Evolutionary conservation across 2,329 filamentous ascomycete species (phyloP), one percentile per base, ranked within the genome.

Genomic region (Hymenoscyphus occultus): DNA sequence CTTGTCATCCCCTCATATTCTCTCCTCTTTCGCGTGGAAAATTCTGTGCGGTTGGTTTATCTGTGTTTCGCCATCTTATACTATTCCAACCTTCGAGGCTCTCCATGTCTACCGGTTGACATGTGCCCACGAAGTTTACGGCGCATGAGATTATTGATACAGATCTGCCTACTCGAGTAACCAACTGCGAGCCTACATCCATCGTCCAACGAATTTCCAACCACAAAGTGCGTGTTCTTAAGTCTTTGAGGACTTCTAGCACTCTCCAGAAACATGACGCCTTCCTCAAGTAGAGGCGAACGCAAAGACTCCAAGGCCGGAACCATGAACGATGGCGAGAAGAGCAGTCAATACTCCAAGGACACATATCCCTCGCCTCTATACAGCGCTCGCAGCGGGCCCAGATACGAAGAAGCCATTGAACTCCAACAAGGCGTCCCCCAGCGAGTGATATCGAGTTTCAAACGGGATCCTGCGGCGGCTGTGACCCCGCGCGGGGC

Each of bases 401-500:
- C 69, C 32, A 71, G 64, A 32, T 72, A 73, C 42, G 71, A 71
- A 48, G 68, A 69, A 58, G 69, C 66, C 12, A 70, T 65, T 1
- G 64, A 68, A 51, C 54, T 71, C 9, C 59, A 62, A 13, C 68
- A 65, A 59, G 61, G 62, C 22, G 31, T 68, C 7, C 64, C 61
- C 5, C 64, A 66, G n/a, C 67, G 70, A 5, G 42, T 75, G 3
- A 51, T 71, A 2, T 68, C 74, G 22, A 72, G 69, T 58, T 75
- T 76, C 63, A 70, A 70, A 63, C 67, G 73, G 22, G 71, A 74
- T 65, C 72, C 71, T 10, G 66, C 65, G 16, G 86, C 85, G 59
- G 84, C 77, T 63, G 78, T 81, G 58, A 82, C 80, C 45, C 80
- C 80, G 4, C 77, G 78, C 68, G 79, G 78, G 31, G 68, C 68